Base-by-base conservation (phyloP, 1,284 basidiomycete species). In the Ceratobasidium sp. region DNA sequence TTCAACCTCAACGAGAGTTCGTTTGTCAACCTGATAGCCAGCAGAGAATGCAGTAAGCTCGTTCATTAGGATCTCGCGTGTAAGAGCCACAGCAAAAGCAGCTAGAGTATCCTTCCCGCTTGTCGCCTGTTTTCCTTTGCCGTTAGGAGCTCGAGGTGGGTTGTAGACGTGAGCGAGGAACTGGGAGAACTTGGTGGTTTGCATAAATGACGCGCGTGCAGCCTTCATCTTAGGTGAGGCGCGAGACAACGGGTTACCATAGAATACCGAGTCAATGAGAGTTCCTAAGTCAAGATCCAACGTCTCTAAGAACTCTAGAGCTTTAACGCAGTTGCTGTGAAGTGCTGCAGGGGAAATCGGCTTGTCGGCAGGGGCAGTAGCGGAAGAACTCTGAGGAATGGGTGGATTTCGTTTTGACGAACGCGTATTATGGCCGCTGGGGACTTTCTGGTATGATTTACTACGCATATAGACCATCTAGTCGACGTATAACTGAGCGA, bases 241-340 rank as follows among this genome's bases (percentile, higher is more conserved):
- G 9, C 56, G 56, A 58, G 56, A 58, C 30, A 3, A 30, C 1
- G 56, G 56, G 56, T 58, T 58, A 23, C 23, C 56, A n/a, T 58
- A 58, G 16, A n/a, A 56, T 1, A 56, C 14, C 7, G 21, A 8
- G 18, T 56, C 33, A 4, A 58, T n/a, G 38, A 58, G 36, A 3
- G 36, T 58, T 3, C 56, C 28, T 2, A 58, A n/a, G 18, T 58
- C 28, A 21, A 58, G 6, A 4, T n/a, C 30, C 3, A 58, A 33
- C 16, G 56, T 58, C 30, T 58, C 18, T 33, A 58, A 14, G n/a
- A 38, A 33, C 33, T 58, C 33, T 5, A 58, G 56, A 4, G 38
- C 28, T 3, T 38, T 30, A 3, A 18, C 9, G 3, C 28, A 33
- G 30, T 38, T 33, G 36, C 3, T 33, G n/a, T 58, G 30, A 1